Percentiles rank a stretch among this genome's conserved stretches.
Evolutionary conservation across 1,284 basidiomycete genomes (phyloP).

Genomic region (Fomitiporia mediterranea): DNA sequence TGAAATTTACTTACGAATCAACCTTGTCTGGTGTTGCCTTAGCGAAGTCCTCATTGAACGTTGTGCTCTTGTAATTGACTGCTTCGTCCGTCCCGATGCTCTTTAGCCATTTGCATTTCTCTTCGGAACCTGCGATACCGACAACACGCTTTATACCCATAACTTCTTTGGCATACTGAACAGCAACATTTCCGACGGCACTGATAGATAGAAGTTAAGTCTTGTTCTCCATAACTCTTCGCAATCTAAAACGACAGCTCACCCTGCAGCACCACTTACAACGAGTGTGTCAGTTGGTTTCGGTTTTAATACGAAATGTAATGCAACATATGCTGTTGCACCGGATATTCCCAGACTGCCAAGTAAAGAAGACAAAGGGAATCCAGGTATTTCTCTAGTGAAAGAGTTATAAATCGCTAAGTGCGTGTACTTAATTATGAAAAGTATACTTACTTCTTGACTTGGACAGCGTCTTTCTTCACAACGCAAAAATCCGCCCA

Average conservation of each 20-base stretch:
- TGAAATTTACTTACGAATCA: conserved; percentile 23
- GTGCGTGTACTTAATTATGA: not conserved
- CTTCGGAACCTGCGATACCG: conserved; percentile 42
- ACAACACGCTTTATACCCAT: conserved; percentile 39
- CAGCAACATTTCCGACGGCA: conserved; percentile 28
- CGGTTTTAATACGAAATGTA: conserved; percentile 31
- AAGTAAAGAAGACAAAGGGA: conserved; percentile 24
- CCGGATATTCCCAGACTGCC: conserved; percentile 27
- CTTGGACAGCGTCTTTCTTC: conserved; percentile 10
- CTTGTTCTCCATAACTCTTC: not conserved
- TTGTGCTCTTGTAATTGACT: conserved; percentile 41
- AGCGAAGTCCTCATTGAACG: conserved; percentile 22
- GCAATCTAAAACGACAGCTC: not conserved
- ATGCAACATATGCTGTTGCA: conserved; percentile 32
- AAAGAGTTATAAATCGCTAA: no score
- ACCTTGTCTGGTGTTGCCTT: conserved; percentile 20
- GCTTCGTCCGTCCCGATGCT: conserved; percentile 40
- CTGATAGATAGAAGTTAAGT: no score
- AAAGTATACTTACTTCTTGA: conserved; percentile 2
- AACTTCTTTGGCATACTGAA: conserved; percentile 35
- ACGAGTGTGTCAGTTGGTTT: conserved; percentile 33
- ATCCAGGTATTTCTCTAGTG: conserved; percentile 11
- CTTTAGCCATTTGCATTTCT: conserved; percentile 42
- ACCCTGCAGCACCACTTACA: conserved; percentile 35
- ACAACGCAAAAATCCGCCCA: conserved; percentile 31